These are phyloP conservation scores for Globisporangium cystogenes DNA, from an alignment of 352 stramenopile genomes.

Conservation along the genomic window DNA sequence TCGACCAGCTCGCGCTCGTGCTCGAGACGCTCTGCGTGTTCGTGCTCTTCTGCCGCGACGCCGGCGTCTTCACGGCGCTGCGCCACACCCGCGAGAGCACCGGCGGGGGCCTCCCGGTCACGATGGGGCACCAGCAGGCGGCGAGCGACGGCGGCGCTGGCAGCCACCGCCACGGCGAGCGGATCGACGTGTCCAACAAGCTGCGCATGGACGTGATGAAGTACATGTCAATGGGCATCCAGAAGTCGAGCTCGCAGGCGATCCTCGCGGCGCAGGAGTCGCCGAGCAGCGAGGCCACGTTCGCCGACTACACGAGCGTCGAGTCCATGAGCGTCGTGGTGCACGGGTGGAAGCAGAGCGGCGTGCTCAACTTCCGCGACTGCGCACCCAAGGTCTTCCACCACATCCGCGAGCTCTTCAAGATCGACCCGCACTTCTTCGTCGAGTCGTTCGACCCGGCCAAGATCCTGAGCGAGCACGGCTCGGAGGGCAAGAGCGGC, in stretches of 20 bases:
- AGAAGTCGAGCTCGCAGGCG: slow-evolving; percentile 58
- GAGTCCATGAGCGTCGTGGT: slow-evolving; percentile 70
- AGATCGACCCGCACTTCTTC: slow-evolving; percentile 62
- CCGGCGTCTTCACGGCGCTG: slow-evolving; percentile 46
- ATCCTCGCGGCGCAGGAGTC: slow-evolving; percentile 24
- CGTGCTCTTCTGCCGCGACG: slow-evolving; percentile 70
- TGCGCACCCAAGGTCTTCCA: slow-evolving; percentile 78
- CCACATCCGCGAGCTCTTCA: slow-evolving; percentile 67
- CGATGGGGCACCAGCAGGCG: slow-evolving; percentile 18
- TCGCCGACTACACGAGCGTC: slow-evolving; percentile 67
- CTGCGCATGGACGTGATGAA: slow-evolving; percentile 83
- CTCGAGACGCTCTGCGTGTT: slow-evolving; percentile 66
- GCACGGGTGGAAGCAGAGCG: slow-evolving; percentile 47
- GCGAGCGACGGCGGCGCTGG: background rate
- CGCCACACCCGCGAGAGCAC: slow-evolving; percentile 10
- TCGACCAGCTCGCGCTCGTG: slow-evolving; percentile 73
- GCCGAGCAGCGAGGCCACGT: slow-evolving; percentile 26
- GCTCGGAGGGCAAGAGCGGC: slow-evolving; percentile 78
- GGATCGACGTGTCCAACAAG: slow-evolving; percentile 73
- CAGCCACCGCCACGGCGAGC: slow-evolving; percentile 21
- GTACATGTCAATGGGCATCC: slow-evolving; percentile 84
- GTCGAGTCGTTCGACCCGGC: slow-evolving; percentile 71
- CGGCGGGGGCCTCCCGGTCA: slow-evolving; percentile 10
- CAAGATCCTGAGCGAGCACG: slow-evolving; percentile 70
- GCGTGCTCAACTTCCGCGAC: slow-evolving; percentile 63